Conservation (phyloP, 106 monocot genomes). For the Apostasia shenzhenica region DNA sequence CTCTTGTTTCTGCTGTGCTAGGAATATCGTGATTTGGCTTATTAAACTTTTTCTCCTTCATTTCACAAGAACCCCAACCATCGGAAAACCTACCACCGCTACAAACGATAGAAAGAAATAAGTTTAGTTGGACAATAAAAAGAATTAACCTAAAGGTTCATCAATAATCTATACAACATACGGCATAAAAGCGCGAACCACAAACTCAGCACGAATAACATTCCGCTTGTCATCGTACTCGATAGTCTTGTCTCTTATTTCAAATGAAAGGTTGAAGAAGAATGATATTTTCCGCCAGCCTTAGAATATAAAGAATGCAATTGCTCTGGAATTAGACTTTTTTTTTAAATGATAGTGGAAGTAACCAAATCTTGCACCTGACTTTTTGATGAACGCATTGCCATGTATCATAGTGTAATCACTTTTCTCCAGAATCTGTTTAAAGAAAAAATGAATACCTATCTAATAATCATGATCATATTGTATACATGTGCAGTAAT, state of each 20-base stretch:
- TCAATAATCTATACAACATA: conserved; percentile 24
- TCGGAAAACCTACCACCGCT: conserved; percentile 93
- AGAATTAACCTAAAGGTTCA: conserved; percentile 2
- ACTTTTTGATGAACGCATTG: conserved; percentile 80
- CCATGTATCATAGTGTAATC: conserved; percentile 82
- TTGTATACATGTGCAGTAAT: too few relatives aligned
- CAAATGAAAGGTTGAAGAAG: conserved; percentile 93
- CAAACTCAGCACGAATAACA: conserved; percentile 86
- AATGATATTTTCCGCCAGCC: conserved; percentile 97
- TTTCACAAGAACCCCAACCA: conserved; percentile 95
- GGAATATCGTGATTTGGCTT: conserved; percentile 96
- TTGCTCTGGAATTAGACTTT: not conserved
- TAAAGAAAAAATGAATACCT: not conserved
- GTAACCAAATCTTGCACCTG: conserved; percentile 34
- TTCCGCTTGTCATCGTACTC: conserved; percentile 90
- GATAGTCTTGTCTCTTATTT: conserved; percentile 84
- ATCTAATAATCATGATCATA: not conserved
- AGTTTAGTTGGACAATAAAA: conserved; percentile 1
- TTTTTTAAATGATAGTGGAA: not conserved
- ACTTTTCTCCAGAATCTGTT: conserved; percentile 89
- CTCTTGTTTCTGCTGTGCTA: conserved; percentile 98
- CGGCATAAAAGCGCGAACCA: conserved; percentile 89
- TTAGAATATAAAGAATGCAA: conserved; percentile 12
- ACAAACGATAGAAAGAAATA: not conserved
- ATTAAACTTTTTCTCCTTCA: conserved; percentile 67